Percentiles rank a stretch among this genome's conserved stretches.
These are phyloP conservation scores for Hyaloscypha finlandica DNA, from an alignment of 495 filamentous ascomycete genomes.

Conservation along the genomic window DNA sequence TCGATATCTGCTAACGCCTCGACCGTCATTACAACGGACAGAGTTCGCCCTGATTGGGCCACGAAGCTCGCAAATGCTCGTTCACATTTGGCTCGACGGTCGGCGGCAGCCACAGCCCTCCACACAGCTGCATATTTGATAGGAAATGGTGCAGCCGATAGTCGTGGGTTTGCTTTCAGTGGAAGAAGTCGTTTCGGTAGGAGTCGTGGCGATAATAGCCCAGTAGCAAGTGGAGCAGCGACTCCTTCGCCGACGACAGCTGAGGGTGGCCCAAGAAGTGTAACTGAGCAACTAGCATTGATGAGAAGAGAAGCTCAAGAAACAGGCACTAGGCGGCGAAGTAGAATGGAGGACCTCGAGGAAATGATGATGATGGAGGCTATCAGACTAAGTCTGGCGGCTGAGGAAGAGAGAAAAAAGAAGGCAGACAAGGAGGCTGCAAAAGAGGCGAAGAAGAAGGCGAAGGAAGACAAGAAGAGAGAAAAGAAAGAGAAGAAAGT, in stretches of 20 bases:
- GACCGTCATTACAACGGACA: slow-evolving; percentile 87
- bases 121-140: slow-evolving; percentile 96
- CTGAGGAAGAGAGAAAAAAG: slow-evolving; percentile 84
- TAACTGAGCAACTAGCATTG: slow-evolving; percentile 28
- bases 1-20: slow-evolving; percentile 81
- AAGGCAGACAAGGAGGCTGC: slow-evolving; percentile 74
- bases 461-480: slow-evolving; percentile 81
- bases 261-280: slow-evolving; percentile 30
- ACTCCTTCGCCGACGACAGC: slow-evolving; percentile 32
- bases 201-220: slow-evolving; percentile 28
- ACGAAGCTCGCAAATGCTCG: slow-evolving; percentile 85
- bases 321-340: slow-evolving; percentile 52
- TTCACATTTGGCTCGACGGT: slow-evolving; percentile 78
- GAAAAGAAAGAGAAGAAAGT: slow-evolving; percentile 55
- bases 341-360: slow-evolving; percentile 82
- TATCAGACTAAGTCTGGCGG: slow-evolving; percentile 81
- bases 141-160: slow-evolving; percentile 51
- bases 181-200: slow-evolving; percentile 32
- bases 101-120: slow-evolving; percentile 90
- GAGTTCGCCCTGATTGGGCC: slow-evolving; percentile 90
- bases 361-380: slow-evolving; percentile 99
- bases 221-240: slow-evolving; percentile 34
- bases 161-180: slow-evolving; percentile 38
- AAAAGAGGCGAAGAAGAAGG: slow-evolving; percentile 80
- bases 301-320: slow-evolving; percentile 28